Conservation (phyloP, 169 alveolate species). For the Plasmodium inui region DNA sequence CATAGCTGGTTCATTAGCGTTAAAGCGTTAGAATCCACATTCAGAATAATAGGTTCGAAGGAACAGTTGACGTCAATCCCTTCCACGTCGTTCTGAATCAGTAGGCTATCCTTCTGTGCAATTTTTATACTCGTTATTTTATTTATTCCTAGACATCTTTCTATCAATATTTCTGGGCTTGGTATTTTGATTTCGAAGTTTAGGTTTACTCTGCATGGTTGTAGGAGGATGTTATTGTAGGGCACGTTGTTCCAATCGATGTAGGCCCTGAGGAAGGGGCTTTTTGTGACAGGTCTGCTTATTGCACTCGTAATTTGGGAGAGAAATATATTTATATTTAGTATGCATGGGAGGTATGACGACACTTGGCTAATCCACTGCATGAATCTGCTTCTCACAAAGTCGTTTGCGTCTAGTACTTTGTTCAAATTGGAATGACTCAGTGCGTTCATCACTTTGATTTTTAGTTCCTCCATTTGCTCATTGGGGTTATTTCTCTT, state of each 20-base stretch:
- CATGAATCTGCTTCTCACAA: conserved; percentile 23
- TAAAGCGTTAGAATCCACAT: conserved; percentile 56
- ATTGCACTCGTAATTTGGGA: conserved; percentile 72
- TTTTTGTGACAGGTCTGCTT: conserved; percentile 60
- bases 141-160: conserved; percentile 61
- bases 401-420: conserved; percentile 25
- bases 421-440: conserved; percentile 59
- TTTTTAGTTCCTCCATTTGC: background rate
- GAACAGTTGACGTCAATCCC: conserved; percentile 32
- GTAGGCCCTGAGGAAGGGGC: conserved; percentile 63
- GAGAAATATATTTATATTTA: conserved; percentile 49
- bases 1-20: conserved; percentile 58
- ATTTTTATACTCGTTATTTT: conserved; percentile 52
- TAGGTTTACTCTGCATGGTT: conserved; percentile 58
- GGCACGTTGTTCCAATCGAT: conserved; percentile 74
- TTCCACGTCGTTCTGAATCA: conserved; percentile 44
- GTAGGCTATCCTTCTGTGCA: conserved; percentile 19
- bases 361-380: conserved; percentile 23
- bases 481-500: background rate
- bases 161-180: conserved; percentile 31
- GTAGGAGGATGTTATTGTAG: conserved; percentile 50
- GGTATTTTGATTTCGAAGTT: conserved; percentile 46
- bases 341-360: conserved; percentile 44
- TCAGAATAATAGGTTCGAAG: conserved; percentile 53
- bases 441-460: background rate